phyloP scores from a whole-genome alignment of 257 asterid genomes.

The Solanum acaule region DNA sequence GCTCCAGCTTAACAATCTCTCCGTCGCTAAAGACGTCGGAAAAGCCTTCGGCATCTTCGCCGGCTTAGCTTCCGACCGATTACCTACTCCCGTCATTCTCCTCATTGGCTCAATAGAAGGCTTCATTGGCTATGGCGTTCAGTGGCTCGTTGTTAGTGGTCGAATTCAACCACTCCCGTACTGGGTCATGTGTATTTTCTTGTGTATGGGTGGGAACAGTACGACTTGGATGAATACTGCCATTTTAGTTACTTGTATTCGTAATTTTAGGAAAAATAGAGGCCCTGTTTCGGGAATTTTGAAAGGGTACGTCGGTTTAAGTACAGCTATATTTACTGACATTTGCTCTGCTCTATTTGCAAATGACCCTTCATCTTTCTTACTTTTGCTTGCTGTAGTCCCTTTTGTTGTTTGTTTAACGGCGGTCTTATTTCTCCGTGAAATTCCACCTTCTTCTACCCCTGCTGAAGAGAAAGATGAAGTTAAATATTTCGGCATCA shows the following conservation, averaged over 20 bases:
- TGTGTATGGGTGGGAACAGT: slow-evolving; percentile 28
- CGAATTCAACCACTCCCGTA: slow-evolving; percentile 13
- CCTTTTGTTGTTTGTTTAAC: slow-evolving; percentile 5
- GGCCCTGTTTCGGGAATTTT: slow-evolving; percentile 19
- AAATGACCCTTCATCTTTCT: not conserved
- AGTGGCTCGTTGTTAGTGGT: slow-evolving; percentile 13
- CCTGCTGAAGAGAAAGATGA: not conserved
- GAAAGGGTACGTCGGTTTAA: slow-evolving; percentile 15
- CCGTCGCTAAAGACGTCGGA: slow-evolving; percentile 17
- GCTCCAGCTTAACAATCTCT: slow-evolving; percentile 19
- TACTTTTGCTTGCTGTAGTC: not conserved
- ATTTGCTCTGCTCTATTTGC: slow-evolving; percentile 11
- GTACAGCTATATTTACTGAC: slow-evolving; percentile 15
- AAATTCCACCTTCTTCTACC: slow-evolving; percentile 6
- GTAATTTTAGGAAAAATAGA: slow-evolving; percentile 16
- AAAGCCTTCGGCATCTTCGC: slow-evolving; percentile 18
- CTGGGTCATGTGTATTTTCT: slow-evolving; percentile 20
- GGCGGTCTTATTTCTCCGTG: slow-evolving; percentile 6
- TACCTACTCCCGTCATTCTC: slow-evolving; percentile 2
- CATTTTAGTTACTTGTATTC: slow-evolving; percentile 17
- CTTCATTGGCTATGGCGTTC: slow-evolving; percentile 12
- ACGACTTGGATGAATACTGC: slow-evolving; percentile 30
- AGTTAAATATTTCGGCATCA: not conserved
- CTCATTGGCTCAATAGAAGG: slow-evolving; percentile 15
- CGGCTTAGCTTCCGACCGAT: slow-evolving; percentile 8